Base-by-base conservation (phyloP, 805 yeast genomes). In the Nakazawaea ambrosiae region DNA sequence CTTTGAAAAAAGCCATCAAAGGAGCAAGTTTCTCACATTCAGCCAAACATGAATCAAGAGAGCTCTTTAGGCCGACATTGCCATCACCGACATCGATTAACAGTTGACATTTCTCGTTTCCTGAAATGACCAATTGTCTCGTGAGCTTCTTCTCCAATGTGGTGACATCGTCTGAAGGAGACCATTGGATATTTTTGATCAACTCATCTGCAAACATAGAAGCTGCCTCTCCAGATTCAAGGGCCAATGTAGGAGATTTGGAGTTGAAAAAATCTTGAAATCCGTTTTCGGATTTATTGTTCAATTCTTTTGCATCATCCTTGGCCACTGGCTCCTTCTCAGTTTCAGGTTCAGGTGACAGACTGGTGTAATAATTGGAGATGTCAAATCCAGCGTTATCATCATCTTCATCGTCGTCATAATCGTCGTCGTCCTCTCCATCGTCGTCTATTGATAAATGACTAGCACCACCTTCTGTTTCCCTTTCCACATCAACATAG, bases 181-280 rank as follows among this genome's bases (percentile, higher is more conserved):
- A 71, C 92, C 96, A 90, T 23, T 78, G 75, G 17, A 88, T 68
- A 43, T 84, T 90, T 20, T 81, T 85, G 40, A 89, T 70, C 11
- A 86, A 56, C 43, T 85, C 94, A 34, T 78, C 81, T 22, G 70
- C 51, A 39, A 68, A 75, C 26, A 15, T 12, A 8, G 26, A 36
- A 15, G 12, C 11, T 15, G 18, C 24, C n/a, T 41, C 44, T n/a
- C 23, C 35, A 15, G 22, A n/a, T 20, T 17, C 9, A 12, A 26
- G n/a, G n/a, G 16, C 15, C 10, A 31, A 35, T 8, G 27, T 7
- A 5, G 31, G 5, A 16, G 10, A 15, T 15, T 16, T 5, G 20
- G 31, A 9, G 19, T 14, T 5, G 5, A 17, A 5, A 5, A 9
- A 12, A 17, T 17, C 31, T 7, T 7, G 20, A 9, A 7, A 7